A percentile compares a stretch with the other conserved stretches of the same genome.
Evolutionary conservation across 140 eudicot genomes (phyloP).

Genomic region (Erigeron philadelphicus): DNA sequence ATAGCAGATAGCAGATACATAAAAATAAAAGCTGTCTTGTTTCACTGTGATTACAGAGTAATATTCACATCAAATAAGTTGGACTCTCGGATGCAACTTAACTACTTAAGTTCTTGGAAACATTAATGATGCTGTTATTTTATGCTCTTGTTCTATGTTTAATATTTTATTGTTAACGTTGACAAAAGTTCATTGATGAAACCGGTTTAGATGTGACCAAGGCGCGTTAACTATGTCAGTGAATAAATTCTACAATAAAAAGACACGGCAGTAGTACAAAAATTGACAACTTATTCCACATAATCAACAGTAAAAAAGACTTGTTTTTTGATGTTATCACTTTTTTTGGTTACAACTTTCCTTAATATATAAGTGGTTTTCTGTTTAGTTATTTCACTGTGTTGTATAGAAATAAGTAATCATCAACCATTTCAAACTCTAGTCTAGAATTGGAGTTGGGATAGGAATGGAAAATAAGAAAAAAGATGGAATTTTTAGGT

Average conservation of each 20-base stretch:
- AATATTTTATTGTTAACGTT: background rate
- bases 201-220: background rate
- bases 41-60: conserved; percentile 2
- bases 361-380: conserved; percentile 20
- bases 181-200: background rate
- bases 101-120: background rate
- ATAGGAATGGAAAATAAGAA: conserved; percentile 11
- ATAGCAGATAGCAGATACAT: background rate
- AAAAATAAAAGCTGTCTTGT: background rate
- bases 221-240: background rate
- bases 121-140: background rate
- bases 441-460: background rate
- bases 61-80: background rate
- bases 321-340: background rate
- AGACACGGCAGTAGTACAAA: background rate
- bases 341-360: background rate
- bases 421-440: background rate
- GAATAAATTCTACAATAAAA: too few relatives aligned
- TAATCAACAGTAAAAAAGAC: background rate
- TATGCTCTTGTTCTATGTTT: background rate
- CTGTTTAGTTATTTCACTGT: background rate
- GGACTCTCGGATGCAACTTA: background rate
- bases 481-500: conserved; percentile 38
- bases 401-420: background rate
- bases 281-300: background rate